Base-by-base conservation (phyloP, 2,329 filamentous ascomycete genomes). In the Colletotrichum zoysiae region DNA sequence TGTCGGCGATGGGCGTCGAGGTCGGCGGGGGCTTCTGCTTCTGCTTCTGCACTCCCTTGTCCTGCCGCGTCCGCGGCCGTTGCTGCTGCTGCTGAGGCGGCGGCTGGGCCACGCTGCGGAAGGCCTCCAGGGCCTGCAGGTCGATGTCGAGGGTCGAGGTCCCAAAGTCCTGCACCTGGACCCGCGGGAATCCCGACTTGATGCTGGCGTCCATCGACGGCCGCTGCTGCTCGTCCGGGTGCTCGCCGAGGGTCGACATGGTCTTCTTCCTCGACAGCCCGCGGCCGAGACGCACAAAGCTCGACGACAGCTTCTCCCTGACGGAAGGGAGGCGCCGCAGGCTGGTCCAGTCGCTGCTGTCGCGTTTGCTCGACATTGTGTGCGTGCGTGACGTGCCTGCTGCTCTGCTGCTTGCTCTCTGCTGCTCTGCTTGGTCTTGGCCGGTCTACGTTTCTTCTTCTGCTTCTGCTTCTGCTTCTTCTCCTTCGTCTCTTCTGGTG, bases 261-360 rank as follows among this genome's bases (percentile, higher is more conserved):
- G 64, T 71, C 33, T 65, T 68, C 44, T 71, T 71, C 68, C 67
- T 71, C n/a, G 68, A 65, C 65, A 68, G 35, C 11, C 65, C 68
- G 35, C 57, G 57, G 2, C 68, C 65, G 26, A 65, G 68, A 26
- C 42, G 57, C 12, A 67, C 64, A 18, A 71, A 46, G 68, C 65
- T 44, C 1, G 68, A 71, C 51, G 68, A 71, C 51, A 71, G 58
- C 65, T 63, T 71, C 50, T 71, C 68, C 68, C 50, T 71, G 20
- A 71, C 68, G 35, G 65, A 71, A 12, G 51, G 44, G 26, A 68
- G 57, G 65, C 65, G 64, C 40, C 65, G 65, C 44, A 44, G 65
- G 68, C 33, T 50, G 26, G 50, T 5, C 68, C 68, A 63, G 18
- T 68, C 68, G 35, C 51, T 58, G 58, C 51, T 68, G 44, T 71